Percentiles rank a stretch among this genome's conserved stretches.
Conservation (phyloP, 805 yeast genomes). For the Naumovozyma castellii region DNA sequence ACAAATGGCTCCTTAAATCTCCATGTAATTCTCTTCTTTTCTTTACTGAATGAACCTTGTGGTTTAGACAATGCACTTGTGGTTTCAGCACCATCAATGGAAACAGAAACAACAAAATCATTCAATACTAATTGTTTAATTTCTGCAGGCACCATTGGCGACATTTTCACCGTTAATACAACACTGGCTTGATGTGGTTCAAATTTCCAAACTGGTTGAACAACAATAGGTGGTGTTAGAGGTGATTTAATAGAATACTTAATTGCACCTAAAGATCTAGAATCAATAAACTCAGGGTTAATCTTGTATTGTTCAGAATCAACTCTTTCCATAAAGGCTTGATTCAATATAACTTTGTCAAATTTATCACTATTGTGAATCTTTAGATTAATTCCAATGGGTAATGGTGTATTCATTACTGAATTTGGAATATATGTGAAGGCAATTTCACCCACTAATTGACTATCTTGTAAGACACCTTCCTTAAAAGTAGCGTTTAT, state of each 20-base stretch:
- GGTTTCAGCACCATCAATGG: constrained; percentile 45
- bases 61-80: constrained; percentile 82
- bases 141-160: constrained; percentile 28
- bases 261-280: constrained; percentile 69
- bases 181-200: constrained; percentile 80
- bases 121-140: constrained; percentile 29
- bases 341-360: constrained; percentile 43
- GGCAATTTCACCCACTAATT: constrained; percentile 79
- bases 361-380: constrained; percentile 35
- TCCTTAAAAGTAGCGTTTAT: constrained; percentile 64
- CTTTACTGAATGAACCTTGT: constrained; percentile 82
- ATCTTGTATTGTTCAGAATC: constrained; percentile 36
- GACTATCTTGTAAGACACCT: constrained; percentile 50
- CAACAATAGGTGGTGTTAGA: constrained; percentile 42
- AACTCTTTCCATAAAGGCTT: constrained; percentile 43
- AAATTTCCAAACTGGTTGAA: constrained; percentile 84
- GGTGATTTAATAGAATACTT: constrained; percentile 56
- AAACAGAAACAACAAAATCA: constrained; percentile 36
- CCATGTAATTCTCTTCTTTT: constrained; percentile 82
- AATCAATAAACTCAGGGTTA: constrained; percentile 42
- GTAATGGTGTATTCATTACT: constrained; percentile 25
- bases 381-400: constrained; percentile 36
- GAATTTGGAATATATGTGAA: constrained; percentile 47
- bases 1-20: constrained; percentile 41
- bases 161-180: constrained; percentile 50